Base-by-base conservation (phyloP, 176 grass and related monocot species). In the Carex cristatella region DNA sequence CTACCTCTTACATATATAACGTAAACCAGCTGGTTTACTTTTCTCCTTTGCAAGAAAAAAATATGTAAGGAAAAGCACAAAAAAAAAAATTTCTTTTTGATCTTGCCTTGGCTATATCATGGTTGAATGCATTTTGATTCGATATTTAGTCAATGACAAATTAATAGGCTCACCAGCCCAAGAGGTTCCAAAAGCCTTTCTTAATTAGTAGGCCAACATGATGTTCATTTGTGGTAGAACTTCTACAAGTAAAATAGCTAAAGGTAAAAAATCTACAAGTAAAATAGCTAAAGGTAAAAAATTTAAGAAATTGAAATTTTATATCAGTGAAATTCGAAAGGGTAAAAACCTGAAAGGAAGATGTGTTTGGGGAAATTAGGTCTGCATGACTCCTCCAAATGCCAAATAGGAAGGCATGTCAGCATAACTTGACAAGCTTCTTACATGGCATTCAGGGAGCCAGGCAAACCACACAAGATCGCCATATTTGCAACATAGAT, bases 391-490 rank as follows among this genome's bases (percentile, higher is more conserved):
- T 94, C 93, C 93, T 86, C 81, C 80, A 72, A 92, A 92, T 58
- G 93, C 93, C 93, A 94, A 89, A 86, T 88, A 82, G 77, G 88
- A 46, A 90, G 59, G 81, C 84, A 62, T 72, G 80, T 70, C 92
- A 80, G 15, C 4, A 82, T 11, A 61, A 69, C 14, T 1, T 32
- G 90, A 75, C 86, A 57, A 46, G 90, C 90, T 89, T 90, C 90
- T 85, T 88, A 80, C 88, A 92, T 94, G 93, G 93, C 93, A 94
- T 94, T 90, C 93, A 94, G 93, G 93, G 90, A 94, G 93, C 93
- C 90, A 94, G 93, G 92, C 88, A 89, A 71, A 72, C 38, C 18
- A 48, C 38, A 72, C 69, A 48, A 70, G 1, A 72, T 48, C 18
- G 0, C 8, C 38, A 72, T 18, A 48, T 48, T 40, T 72, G 16